Base-by-base conservation (phyloP, 257 asterid species). In the Anisodus acutangulus region DNA sequence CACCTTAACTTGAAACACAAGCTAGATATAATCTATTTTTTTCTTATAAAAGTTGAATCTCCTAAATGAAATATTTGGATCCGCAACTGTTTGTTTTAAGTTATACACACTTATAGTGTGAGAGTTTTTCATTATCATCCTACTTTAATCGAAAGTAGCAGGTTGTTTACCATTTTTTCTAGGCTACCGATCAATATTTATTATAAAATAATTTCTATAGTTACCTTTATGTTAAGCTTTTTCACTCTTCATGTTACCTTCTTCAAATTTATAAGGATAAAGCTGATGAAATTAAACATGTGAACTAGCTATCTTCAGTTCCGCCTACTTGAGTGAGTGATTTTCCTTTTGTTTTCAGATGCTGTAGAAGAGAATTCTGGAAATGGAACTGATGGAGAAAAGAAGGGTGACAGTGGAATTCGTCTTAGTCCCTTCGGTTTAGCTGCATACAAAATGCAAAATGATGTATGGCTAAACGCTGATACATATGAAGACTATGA, bases 381-480 rank as follows among this genome's bases (percentile, higher is more conserved):
- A 11, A 63, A 26, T 37, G 39, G 59, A 7, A 12, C 11, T 35
- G 70, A 13, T 49, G 10, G 82, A n/a, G 90, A 89, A 82, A 79
- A 82, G 51, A 87, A 89, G 83, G 84, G 74, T 54, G 88, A 76
- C 2, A 87, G 87, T 15, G 79, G 81, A 71, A 89, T 90, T 72
- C n/a, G 89, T 9, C 90, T 94, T 64, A 93, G 91, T 26, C 94
- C 98, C 0, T 95, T 95, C 45, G 98, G 98, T n/a, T 63, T 95
- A 90, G 95, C 95, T 78, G 86, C 94, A 49, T 87, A 91, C 84
- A 92, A 85, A 83, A 88, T 95, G 97, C 93, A 92, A 83, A 93
- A 94, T 0, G 91, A 93, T n/a, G 88, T 93, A 60, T 95, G 98
- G 98, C 39, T 91, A 4, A 83, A 84, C 37, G 83, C 88, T 1